Evolutionary conservation across 768 basidiomycete species (phyloP).

Genomic region (Boletellus emodensis): DNA sequence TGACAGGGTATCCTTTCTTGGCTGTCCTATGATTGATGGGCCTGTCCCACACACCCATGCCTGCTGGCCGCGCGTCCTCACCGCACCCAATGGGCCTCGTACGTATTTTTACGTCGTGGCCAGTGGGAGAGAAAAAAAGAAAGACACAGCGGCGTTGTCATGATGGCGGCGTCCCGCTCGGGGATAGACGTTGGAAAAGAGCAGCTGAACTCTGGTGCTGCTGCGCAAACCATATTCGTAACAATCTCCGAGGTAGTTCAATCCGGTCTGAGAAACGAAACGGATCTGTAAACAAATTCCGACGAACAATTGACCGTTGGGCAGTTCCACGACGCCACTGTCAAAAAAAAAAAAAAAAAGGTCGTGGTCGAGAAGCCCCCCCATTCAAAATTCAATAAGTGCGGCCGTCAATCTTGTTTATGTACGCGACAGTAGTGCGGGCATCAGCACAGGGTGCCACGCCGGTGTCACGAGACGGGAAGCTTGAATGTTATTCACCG

Average conservation of each 20-base stretch:
- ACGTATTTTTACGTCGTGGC: slow-evolving; percentile 24
- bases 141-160: slow-evolving; percentile 9
- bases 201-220: slow-evolving; percentile 11
- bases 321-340: slow-evolving; percentile 22
- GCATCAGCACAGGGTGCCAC: slow-evolving; percentile 12
- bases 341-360: slow-evolving; percentile 13
- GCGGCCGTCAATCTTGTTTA: slow-evolving; percentile 4
- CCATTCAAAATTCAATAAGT: slow-evolving; percentile 11
- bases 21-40: not conserved
- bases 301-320: slow-evolving; percentile 16
- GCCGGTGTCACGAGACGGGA: slow-evolving; percentile 17
- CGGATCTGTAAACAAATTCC: slow-evolving; percentile 20
- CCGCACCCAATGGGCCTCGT: not conserved
- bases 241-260: slow-evolving; percentile 25
- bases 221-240: slow-evolving; percentile 22
- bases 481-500: slow-evolving; percentile 3
- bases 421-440: slow-evolving; percentile 18
- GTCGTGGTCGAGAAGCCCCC: slow-evolving; percentile 2
- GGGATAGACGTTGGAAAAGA: slow-evolving; percentile 17
- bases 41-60: not conserved
- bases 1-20: slow-evolving; percentile 1
- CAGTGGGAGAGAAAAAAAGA: not conserved
- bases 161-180: slow-evolving; percentile 12
- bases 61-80: not conserved
- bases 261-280: slow-evolving; percentile 14